These are phyloP conservation scores for Paecilomyces fulvus DNA, from an alignment of 2,329 filamentous ascomycete genomes.

Conservation along the genomic window DNA sequence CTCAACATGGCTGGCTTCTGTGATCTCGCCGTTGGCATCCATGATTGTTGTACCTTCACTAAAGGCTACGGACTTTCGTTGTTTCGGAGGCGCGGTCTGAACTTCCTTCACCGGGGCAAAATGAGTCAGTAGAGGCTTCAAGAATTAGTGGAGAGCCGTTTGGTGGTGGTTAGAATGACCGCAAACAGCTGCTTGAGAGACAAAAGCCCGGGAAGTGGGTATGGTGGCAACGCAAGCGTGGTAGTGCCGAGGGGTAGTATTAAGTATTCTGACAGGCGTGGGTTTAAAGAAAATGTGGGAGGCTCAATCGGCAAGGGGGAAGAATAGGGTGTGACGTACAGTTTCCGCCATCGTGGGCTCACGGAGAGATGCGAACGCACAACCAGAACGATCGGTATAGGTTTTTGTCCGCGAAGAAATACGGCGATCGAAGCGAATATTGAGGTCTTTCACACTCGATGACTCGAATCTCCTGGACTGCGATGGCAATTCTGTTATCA, in stretches of 20 bases:
- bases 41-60: conserved; percentile 81
- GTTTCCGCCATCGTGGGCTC: conserved; percentile 31
- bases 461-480: neutral
- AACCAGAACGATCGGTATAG: neutral
- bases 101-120: conserved; percentile 30
- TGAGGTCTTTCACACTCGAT: neutral
- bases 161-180: neutral
- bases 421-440: neutral
- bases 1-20: conserved; percentile 61
- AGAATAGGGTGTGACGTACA: conserved; percentile 32
- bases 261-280: conserved; percentile 14
- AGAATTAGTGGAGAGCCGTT: neutral
- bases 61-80: conserved; percentile 90
- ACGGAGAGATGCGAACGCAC: neutral
- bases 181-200: neutral
- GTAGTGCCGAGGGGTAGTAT: conserved; percentile 20
- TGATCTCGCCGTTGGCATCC: conserved; percentile 80
- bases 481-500: neutral
- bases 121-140: conserved; percentile 20
- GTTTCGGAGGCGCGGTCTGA: conserved; percentile 51
- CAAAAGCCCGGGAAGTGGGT: neutral
- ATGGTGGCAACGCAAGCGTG: conserved; percentile 11
- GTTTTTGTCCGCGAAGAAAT: neutral
- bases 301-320: conserved; percentile 27
- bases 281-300: conserved; percentile 31